Evolutionary conservation across 176 grass and related monocot genomes (phyloP).

Genomic region (Calamus simplicifolius): DNA sequence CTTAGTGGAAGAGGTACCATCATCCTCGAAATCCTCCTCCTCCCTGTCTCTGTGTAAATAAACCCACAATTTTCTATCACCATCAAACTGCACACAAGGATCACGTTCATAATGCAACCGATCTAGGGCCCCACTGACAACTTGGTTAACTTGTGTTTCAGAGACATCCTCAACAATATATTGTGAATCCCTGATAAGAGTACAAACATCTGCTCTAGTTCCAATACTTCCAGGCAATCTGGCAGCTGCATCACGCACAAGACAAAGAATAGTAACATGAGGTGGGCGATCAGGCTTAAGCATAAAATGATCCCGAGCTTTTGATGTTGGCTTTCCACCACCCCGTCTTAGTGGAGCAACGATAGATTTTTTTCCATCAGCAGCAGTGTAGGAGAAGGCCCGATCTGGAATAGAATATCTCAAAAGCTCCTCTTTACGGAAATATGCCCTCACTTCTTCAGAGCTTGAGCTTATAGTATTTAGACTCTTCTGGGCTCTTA

Average conservation of each 20-base stretch:
- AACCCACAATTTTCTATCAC: conserved; percentile 96
- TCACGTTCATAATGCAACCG: conserved; percentile 95
- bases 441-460: conserved; percentile 82
- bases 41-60: conserved; percentile 96
- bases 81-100: conserved; percentile 93
- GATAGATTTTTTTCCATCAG: conserved; percentile 91
- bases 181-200: conserved; percentile 87
- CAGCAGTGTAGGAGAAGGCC: conserved; percentile 93
- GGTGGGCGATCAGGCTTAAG: conserved; percentile 86
- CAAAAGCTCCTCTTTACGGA: conserved; percentile 79
- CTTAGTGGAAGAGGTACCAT: conserved; percentile 93
- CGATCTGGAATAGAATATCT: conserved; percentile 97
- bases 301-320: conserved; percentile 98
- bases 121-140: conserved; percentile 96
- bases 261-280: conserved; percentile 95
- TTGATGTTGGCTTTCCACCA: conserved; percentile 91
- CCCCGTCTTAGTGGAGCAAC: conserved; percentile 94
- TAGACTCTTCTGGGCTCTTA: conserved; percentile 95
- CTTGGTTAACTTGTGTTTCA: conserved; percentile 78
- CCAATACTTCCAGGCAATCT: conserved; percentile 87
- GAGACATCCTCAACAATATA: conserved; percentile 80
- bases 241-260: conserved; percentile 90
- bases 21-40: conserved; percentile 99
- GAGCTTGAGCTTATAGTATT: conserved; percentile 82
- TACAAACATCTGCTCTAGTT: conserved; percentile 98